A percentile compares a stretch with the other conserved stretches of the same genome.
phyloP scores from a whole-genome alignment of 352 stramenopile species.

The Phytopythium sindhum region DNA sequence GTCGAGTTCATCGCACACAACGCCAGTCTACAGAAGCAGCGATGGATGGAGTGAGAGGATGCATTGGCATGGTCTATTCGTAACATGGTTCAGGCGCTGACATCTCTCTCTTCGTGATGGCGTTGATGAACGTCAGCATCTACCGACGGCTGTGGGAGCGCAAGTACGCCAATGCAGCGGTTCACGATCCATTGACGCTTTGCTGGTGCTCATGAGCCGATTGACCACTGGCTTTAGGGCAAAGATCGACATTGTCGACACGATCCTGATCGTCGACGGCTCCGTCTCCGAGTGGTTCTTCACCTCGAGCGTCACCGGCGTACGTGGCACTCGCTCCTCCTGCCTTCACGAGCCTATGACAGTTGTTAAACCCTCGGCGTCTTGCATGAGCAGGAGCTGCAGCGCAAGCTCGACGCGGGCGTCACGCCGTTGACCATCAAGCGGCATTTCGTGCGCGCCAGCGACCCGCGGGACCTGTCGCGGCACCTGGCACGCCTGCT shows the following conservation, averaged over 20 bases:
- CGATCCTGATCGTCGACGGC: slow-evolving; percentile 45
- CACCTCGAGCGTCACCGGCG: slow-evolving; percentile 49
- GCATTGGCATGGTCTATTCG: background rate
- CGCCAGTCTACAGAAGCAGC: slow-evolving; percentile 39
- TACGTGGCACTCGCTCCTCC: slow-evolving; percentile 13
- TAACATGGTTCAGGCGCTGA: background rate
- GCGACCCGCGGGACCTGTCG: slow-evolving; percentile 15
- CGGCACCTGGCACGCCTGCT: slow-evolving; percentile 14
- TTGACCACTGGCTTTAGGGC: slow-evolving; percentile 18
- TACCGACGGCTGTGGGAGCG: slow-evolving; percentile 57
- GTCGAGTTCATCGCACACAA: slow-evolving; percentile 49
- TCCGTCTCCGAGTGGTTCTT: slow-evolving; percentile 51
- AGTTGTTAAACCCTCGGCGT: background rate
- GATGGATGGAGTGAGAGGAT: slow-evolving; percentile 49
- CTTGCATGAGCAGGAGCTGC: slow-evolving; percentile 36
- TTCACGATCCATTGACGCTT: background rate
- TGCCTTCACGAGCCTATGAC: background rate
- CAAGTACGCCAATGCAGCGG: slow-evolving; percentile 24
- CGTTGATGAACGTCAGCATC: slow-evolving; percentile 21
- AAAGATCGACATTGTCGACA: slow-evolving; percentile 60
- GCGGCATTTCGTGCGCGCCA: slow-evolving; percentile 26
- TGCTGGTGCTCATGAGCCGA: background rate
- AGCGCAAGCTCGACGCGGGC: slow-evolving; percentile 34
- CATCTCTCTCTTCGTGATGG: background rate
- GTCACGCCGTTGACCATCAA: slow-evolving; percentile 46